Evolutionary conservation across 2,329 filamentous ascomycete species (phyloP).

Genomic region (Aureobasidium sp.): DNA sequence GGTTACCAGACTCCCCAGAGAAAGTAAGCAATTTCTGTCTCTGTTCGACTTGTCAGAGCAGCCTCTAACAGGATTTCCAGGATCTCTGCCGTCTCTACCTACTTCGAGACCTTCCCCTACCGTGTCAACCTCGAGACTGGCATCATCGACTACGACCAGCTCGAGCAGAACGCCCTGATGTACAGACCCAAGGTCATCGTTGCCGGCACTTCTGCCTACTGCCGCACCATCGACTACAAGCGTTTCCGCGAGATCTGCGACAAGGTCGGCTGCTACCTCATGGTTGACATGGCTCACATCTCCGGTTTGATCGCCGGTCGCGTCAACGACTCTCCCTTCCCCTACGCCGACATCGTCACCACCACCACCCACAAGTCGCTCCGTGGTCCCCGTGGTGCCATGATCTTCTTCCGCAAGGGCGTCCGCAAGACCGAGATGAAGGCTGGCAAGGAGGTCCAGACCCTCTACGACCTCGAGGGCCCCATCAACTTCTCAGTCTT

Average conservation of each 20-base stretch:
- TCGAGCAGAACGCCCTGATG: constrained; percentile 78
- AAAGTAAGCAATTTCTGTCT: constrained; percentile 45
- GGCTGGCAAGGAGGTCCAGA: constrained; percentile 63
- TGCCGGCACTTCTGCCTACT: constrained; percentile 91
- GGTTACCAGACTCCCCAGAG: constrained; percentile 93
- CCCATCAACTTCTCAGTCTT: constrained; percentile 97
- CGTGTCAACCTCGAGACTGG: constrained; percentile 83
- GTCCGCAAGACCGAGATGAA: constrained; percentile 76
- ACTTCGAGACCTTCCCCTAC: constrained; percentile 97
- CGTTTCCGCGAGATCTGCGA: constrained; percentile 86
- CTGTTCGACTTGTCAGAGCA: background rate
- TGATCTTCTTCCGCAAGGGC: constrained; percentile 98
- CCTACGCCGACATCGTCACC: constrained; percentile 86
- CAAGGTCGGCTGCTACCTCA: constrained; percentile 84
- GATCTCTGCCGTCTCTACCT: constrained; percentile 98
- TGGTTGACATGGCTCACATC: constrained; percentile 96
- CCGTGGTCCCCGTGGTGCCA: constrained; percentile 85
- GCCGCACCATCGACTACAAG: constrained; percentile 89
- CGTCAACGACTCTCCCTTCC: constrained; percentile 84
- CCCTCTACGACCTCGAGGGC: constrained; percentile 80
- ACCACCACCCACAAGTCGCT: constrained; percentile 98
- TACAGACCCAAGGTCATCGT: constrained; percentile 96
- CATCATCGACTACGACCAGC: constrained; percentile 86
- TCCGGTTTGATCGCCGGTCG: constrained; percentile 89
- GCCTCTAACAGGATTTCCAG: constrained; percentile 2